Base-by-base conservation (phyloP, 2,329 filamentous ascomycete genomes). In the Fusarium sp. region DNA sequence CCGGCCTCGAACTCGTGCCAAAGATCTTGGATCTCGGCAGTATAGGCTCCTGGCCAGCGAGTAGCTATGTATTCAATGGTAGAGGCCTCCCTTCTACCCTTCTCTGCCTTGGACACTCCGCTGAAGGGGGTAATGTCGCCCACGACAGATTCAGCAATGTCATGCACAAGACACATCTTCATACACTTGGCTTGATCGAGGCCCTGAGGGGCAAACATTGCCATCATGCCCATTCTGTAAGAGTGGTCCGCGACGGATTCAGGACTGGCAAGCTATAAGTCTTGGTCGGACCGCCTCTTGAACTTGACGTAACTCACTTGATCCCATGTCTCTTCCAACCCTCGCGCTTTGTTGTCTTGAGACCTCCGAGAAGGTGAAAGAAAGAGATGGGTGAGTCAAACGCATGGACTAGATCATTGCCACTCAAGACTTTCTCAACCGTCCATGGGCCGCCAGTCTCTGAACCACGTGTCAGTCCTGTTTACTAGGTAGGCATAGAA, bases 161-260 rank as follows among this genome's bases (percentile, higher is more conserved):
- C 95, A 79, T 99, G 95, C 45, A 98, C 81, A 33, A 99, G 83
- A 19, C 93, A 94, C 93, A 99, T 97, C 78, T 92, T 92, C 70
- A 92, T 95, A 81, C 95, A 98, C 69, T 88, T 89, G 23, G 84
- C 78, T 42, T 97, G 82, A 73, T 98, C 90, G 70, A 98, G 81
- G 3, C 41, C 35, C 82, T 84, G 1, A 1, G 95, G 94, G 3
- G 92, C 92, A 62, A 97, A 86, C 88, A 99, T 91, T 60, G 91
- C 92, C 76, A 99, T 92, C 69, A 98, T 86, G 33, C 93, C 92
- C 95, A 99, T 99, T 76, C 95, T 92, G 78, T 98, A 99, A 93
- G 98, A 99, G 82, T 99, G 95, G 78, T 99, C 95, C 49, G 92
- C 86, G 72, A 99, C 97, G 1, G 92, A 96, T 77, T 99, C 95